A percentile compares a stretch with the other conserved stretches of the same genome.
Conservation (phyloP, 257 asterid genomes). For the Solanum peruvianum region DNA sequence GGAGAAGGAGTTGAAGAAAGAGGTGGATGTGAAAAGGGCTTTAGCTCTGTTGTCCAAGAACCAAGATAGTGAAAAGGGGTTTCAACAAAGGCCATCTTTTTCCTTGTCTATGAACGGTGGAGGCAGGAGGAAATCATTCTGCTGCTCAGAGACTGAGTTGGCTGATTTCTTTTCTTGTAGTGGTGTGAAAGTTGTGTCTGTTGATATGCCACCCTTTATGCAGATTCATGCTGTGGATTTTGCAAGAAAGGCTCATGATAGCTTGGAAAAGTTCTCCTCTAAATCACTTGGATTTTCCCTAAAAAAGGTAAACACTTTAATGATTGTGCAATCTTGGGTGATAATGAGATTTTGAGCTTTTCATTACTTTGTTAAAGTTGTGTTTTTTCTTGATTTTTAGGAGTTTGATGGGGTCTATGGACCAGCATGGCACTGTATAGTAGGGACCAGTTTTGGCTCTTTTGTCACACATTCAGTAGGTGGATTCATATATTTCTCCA, state of each 20-base stretch:
- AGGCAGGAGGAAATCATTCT: conserved; percentile 49
- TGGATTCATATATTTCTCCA: conserved; percentile 74
- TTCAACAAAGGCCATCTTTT: conserved; percentile 18
- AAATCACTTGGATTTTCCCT: conserved; percentile 79
- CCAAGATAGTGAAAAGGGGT: conserved; percentile 17
- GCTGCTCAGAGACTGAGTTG: conserved; percentile 54
- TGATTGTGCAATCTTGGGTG: neutral
- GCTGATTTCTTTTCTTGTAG: conserved; percentile 56
- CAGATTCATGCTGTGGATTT: conserved; percentile 90
- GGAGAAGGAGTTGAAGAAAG: conserved; percentile 11
- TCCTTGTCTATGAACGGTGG: conserved; percentile 27
- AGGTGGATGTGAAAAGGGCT: conserved; percentile 25
- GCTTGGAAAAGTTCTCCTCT: conserved; percentile 93
- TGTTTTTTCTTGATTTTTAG: conserved; percentile 27
- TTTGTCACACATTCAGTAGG: conserved; percentile 84
- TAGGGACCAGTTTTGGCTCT: conserved; percentile 82
- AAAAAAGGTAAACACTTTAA: conserved; percentile 46
- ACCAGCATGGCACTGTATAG: conserved; percentile 89
- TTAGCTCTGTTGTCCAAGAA: conserved; percentile 19
- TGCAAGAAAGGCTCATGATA: conserved; percentile 80
- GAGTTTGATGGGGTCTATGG: conserved; percentile 85
- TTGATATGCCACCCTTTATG: conserved; percentile 95
- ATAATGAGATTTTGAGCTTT: neutral
- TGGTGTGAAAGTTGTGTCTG: conserved; percentile 82
- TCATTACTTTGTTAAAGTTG: neutral